A percentile compares a stretch with the other conserved stretches of the same genome.
Evolutionary conservation across 441 rosid genomes (phyloP).

Genomic region (California macrophylla): DNA sequence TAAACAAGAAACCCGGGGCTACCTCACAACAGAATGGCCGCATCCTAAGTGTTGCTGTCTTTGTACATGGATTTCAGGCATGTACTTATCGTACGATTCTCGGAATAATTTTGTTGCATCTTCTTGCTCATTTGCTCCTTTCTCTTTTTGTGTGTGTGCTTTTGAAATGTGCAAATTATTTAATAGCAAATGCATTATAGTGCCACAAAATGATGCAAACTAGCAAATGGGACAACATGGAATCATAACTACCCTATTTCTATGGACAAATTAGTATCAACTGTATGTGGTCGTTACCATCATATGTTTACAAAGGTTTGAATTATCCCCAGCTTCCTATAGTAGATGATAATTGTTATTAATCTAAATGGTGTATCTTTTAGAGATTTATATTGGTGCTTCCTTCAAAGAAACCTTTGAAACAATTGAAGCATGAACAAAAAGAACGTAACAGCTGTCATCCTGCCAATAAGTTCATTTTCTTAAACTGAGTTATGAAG

Average conservation of each 20-base stretch:
- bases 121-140: neutral
- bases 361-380: neutral
- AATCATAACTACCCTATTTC: no score
- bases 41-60: constrained; percentile 58
- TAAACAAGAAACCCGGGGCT: constrained; percentile 23
- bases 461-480: no score
- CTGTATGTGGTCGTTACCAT: no score
- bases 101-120: neutral
- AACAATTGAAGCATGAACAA: neutral
- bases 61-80: constrained; percentile 98
- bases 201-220: neutral
- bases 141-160: neutral
- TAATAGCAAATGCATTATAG: neutral
- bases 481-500: no score
- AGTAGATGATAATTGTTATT: neutral
- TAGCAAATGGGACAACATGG: neutral
- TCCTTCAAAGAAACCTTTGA: neutral
- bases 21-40: constrained; percentile 31
- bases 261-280: no score
- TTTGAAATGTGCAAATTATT: neutral
- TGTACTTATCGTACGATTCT: constrained; percentile 15
- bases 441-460: no score
- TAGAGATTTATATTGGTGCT: neutral
- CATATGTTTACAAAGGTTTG: no score
- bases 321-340: neutral